A percentile compares a stretch with the other conserved stretches of the same genome.
Conservation (phyloP, 768 basidiomycete genomes). For the Rhodotorula toruloides region DNA sequence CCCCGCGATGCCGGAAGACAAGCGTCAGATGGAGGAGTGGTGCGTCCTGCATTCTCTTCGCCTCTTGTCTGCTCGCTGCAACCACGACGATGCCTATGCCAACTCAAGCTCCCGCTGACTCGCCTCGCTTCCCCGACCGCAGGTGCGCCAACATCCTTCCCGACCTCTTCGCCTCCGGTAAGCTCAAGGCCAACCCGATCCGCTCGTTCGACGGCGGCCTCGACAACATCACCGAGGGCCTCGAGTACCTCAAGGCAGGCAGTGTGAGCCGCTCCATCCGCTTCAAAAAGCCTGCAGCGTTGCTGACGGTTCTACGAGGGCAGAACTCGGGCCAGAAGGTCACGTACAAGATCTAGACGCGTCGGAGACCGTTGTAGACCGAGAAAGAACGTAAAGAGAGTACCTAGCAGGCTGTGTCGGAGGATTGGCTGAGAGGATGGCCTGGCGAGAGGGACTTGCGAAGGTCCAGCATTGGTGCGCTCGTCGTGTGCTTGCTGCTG, state of each 20-base stretch:
- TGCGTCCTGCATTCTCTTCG: not conserved
- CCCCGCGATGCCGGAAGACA: conserved; percentile 19
- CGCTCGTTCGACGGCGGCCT: conserved; percentile 16
- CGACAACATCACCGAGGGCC: conserved; percentile 25
- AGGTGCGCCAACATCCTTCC: conserved; percentile 11
- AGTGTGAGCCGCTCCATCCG: conserved; percentile 30
- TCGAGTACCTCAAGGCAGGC: conserved; percentile 33
- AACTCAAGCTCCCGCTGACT: not conserved
- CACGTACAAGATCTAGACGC: conserved; percentile 8
- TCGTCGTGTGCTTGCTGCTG: too few species aligned
- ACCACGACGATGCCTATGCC: not conserved
- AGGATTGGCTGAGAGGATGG: too few species aligned
- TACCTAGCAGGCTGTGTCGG: too few species aligned
- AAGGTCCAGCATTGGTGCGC: too few species aligned
- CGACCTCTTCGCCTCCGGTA: conserved; percentile 20
- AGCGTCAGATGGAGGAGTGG: conserved; percentile 15
- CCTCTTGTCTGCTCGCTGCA: not conserved
- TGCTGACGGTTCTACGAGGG: not conserved
- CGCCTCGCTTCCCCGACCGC: not conserved
- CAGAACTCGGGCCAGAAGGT: conserved; percentile 13
- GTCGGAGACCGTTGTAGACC: too few species aligned
- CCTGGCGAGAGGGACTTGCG: too few species aligned
- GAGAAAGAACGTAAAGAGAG: too few species aligned
- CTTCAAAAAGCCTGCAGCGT: too few species aligned
- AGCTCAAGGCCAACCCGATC: conserved; percentile 35